These are phyloP conservation scores for Linum usitatissimum DNA, from an alignment of 345 rosid genomes.

Conservation along the genomic window DNA sequence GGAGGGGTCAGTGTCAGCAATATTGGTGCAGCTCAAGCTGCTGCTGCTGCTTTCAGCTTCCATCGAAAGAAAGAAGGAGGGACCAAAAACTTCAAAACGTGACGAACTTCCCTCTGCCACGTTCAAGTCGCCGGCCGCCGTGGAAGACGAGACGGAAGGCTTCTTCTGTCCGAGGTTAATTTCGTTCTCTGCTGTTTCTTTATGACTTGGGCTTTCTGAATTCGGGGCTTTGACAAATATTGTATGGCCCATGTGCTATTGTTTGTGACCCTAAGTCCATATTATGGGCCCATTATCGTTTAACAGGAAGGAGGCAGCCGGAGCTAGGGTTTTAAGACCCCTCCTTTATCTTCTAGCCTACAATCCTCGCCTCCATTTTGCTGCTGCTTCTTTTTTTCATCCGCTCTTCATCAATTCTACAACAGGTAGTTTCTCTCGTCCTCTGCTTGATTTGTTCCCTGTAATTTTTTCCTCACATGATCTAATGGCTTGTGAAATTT, in stretches of 20 bases:
- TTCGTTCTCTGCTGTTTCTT: no score
- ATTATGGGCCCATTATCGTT: no score
- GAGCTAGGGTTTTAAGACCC: constrained; percentile 18
- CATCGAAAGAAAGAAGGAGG: neutral
- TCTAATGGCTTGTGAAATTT: constrained; percentile 7
- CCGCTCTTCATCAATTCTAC: neutral
- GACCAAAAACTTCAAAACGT: no score
- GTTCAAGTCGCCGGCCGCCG: no score
- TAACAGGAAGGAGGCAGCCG: neutral
- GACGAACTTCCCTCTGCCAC: no score
- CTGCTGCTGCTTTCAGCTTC: neutral
- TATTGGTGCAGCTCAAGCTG: neutral
- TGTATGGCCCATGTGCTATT: no score
- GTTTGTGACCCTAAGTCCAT: no score
- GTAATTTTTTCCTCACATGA: neutral
- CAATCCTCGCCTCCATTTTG: neutral
- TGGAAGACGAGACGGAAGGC: no score
- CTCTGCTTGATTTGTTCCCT: neutral
- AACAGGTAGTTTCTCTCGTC: constrained; percentile 13
- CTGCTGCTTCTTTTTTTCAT: neutral
- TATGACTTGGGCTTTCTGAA: no score
- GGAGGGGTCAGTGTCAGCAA: neutral
- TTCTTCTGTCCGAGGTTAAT: no score
- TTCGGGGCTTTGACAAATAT: no score
- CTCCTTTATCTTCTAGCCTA: neutral